phyloP scores from a whole-genome alignment of 129 eudicot genomes.

The Ambrosia trifida region DNA sequence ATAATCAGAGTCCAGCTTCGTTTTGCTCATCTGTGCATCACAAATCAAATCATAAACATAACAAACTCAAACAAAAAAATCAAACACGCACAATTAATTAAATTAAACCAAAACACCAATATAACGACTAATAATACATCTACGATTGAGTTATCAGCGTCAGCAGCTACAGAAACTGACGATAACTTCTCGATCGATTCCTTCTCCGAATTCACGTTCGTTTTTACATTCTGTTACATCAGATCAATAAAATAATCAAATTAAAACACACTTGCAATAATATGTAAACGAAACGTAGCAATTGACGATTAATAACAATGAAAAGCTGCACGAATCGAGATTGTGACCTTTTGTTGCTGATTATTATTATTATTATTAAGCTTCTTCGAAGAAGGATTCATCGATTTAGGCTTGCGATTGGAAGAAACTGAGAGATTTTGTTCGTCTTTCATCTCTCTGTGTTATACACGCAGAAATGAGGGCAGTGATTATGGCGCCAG shows the following conservation, averaged over 20 bases:
- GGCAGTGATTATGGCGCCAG: slow-evolving; percentile 33
- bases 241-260: neutral
- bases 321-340: neutral
- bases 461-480: slow-evolving; percentile 8
- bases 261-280: neutral
- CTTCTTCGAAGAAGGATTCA: slow-evolving; percentile 14
- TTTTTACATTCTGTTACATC: slow-evolving; percentile 28
- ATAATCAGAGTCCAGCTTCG: slow-evolving; percentile 18
- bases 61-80: neutral
- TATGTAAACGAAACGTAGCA: neutral
- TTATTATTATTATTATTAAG: slow-evolving; percentile 2
- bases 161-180: slow-evolving; percentile 9
- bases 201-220: slow-evolving; percentile 17
- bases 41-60: neutral
- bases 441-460: slow-evolving; percentile 26
- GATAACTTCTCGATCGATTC: slow-evolving; percentile 21
- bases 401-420: slow-evolving; percentile 31
- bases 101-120: neutral
- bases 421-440: slow-evolving; percentile 4
- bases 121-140: slow-evolving; percentile 18
- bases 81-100: neutral
- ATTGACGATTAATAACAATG: slow-evolving; percentile 7
- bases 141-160: slow-evolving; percentile 7
- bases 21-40: slow-evolving; percentile 20
- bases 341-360: slow-evolving; percentile 33